Conservation (phyloP, 495 filamentous ascomycete species). For the Cudoniella acicularis region DNA sequence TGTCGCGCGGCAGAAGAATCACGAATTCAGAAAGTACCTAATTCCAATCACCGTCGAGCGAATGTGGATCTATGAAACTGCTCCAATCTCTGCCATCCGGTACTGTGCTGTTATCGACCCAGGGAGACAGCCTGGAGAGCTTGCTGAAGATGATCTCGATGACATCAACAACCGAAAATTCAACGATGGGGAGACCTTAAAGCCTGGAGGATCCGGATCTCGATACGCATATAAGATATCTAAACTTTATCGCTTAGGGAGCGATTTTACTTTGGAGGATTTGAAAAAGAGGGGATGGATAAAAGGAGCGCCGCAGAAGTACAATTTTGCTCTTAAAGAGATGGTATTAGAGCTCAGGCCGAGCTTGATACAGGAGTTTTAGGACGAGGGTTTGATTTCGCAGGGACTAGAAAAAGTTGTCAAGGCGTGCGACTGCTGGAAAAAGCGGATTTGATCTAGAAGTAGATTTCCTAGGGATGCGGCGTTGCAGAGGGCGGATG, state of each 20-base stretch:
- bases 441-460: too few species aligned
- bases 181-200: slow-evolving; percentile 26
- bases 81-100: slow-evolving; percentile 22
- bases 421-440: too few species aligned
- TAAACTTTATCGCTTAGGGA: slow-evolving; percentile 20
- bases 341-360: slow-evolving; percentile 1
- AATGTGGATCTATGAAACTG: slow-evolving; percentile 38
- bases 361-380: slow-evolving; percentile 1
- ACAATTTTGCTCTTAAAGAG: slow-evolving; percentile 13
- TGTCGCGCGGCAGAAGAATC: slow-evolving; percentile 31
- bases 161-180: slow-evolving; percentile 32
- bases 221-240: slow-evolving; percentile 32
- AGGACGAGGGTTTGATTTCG: background rate
- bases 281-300: slow-evolving; percentile 17
- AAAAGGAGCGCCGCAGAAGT: slow-evolving; percentile 28
- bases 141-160: slow-evolving; percentile 22
- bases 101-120: slow-evolving; percentile 24
- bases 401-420: too few species aligned
- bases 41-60: slow-evolving; percentile 27
- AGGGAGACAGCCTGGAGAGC: slow-evolving; percentile 25
- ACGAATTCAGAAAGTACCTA: slow-evolving; percentile 38
- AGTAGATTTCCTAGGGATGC: too few species aligned
- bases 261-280: slow-evolving; percentile 19
- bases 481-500: too few species aligned
- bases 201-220: slow-evolving; percentile 9